A percentile compares a stretch with the other conserved stretches of the same genome.
Conservation (phyloP, 208 protist species). For the Wallacemonas collosoma region DNA sequence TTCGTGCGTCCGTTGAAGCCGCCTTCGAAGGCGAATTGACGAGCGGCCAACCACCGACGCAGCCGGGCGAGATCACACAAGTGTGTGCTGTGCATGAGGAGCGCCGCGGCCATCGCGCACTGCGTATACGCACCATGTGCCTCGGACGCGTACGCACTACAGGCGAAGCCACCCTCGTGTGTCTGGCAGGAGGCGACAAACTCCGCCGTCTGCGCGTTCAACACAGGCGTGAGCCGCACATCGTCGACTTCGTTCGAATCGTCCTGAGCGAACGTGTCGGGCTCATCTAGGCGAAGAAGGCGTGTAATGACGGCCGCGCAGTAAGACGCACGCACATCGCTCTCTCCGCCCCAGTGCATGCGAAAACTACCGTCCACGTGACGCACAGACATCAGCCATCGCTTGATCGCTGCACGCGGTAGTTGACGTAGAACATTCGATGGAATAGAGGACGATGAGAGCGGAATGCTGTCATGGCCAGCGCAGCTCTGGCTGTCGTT, state of each 20-base stretch:
- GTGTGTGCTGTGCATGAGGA: slow-evolving; percentile 63
- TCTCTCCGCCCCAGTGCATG: slow-evolving; percentile 86
- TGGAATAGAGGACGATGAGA: neutral
- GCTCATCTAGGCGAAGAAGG: slow-evolving; percentile 70
- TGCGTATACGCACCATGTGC: slow-evolving; percentile 94
- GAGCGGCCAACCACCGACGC: slow-evolving; percentile 74
- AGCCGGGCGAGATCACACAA: slow-evolving; percentile 52
- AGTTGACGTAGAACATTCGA: slow-evolving; percentile 33
- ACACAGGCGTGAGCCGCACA: slow-evolving; percentile 35
- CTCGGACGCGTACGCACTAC: slow-evolving; percentile 55
- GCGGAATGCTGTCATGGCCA: neutral
- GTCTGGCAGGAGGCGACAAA: slow-evolving; percentile 89
- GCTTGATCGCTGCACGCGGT: slow-evolving; percentile 77
- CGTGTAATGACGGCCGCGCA: slow-evolving; percentile 73
- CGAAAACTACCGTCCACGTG: slow-evolving; percentile 74
- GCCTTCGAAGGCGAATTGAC: slow-evolving; percentile 83
- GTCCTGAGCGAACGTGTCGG: slow-evolving; percentile 26
- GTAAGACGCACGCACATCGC: slow-evolving; percentile 89
- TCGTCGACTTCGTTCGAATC: slow-evolving; percentile 20
- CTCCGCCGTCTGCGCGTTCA: slow-evolving; percentile 46
- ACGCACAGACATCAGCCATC: slow-evolving; percentile 85
- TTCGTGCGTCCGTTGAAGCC: slow-evolving; percentile 97
- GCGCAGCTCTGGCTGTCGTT: neutral
- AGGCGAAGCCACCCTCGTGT: slow-evolving; percentile 92
- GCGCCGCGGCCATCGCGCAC: slow-evolving; percentile 78